Percentiles rank a stretch among this genome's conserved stretches.
phyloP scores from a whole-genome alignment of 306 rosid genomes.

The Erythrophleum fordii region DNA sequence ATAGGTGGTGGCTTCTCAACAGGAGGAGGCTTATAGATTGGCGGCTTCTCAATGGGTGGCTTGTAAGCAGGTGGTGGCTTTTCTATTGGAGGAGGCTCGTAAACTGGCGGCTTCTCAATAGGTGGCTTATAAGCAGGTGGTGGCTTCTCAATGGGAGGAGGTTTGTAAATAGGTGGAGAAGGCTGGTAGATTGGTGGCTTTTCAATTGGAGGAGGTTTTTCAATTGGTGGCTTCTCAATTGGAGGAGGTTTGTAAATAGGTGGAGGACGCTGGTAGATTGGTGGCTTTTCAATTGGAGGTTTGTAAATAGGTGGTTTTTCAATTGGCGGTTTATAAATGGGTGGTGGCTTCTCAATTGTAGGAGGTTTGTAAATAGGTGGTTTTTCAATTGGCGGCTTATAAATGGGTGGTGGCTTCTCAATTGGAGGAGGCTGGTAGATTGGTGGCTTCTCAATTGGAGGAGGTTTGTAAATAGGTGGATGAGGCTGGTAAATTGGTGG shows the following conservation, averaged over 20 bases:
- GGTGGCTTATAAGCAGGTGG: neutral
- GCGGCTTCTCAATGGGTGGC: neutral
- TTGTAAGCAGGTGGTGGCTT: neutral
- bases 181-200: neutral
- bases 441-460: neutral
- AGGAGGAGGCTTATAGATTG: neutral
- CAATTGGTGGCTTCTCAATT: neutral
- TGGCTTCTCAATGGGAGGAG: neutral
- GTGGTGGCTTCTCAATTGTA: constrained; percentile 28
- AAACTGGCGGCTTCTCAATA: neutral
- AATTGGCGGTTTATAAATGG: constrained; percentile 15
- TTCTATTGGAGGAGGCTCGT: neutral
- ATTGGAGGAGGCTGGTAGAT: neutral
- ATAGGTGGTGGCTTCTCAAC: neutral
- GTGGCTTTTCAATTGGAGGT: constrained; percentile 18
- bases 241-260: neutral
- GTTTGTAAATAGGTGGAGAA: neutral
- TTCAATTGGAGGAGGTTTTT: neutral
- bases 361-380: constrained; percentile 17
- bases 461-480: neutral
- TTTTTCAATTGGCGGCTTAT: neutral
- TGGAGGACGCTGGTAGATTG: neutral
- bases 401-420: neutral
- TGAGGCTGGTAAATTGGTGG: neutral
- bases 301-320: constrained; percentile 5